These are phyloP conservation scores for Podila minutissima DNA, from an alignment of 192 early-diverging fungal genomes.

Conservation along the genomic window DNA sequence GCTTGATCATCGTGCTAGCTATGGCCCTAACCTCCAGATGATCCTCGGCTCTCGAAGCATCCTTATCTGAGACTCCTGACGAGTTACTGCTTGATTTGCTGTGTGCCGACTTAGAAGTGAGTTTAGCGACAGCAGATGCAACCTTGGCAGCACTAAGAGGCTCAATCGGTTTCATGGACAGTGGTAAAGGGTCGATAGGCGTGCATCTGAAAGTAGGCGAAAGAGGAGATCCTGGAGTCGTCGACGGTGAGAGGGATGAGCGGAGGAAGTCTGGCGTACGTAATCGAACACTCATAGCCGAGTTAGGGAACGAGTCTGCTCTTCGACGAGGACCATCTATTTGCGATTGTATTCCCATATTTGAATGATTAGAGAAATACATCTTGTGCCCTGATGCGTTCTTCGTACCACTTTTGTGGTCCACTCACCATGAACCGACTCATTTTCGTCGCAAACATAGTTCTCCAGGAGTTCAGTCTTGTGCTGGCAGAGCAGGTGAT, in stretches of 20 bases:
- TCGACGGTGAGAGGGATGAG: conserved; percentile 13
- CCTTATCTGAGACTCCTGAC: no score
- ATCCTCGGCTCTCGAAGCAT: neutral
- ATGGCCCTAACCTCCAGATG: neutral
- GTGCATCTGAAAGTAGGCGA: conserved; percentile 14
- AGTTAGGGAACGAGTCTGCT: conserved; percentile 46
- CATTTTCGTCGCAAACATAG: conserved; percentile 26
- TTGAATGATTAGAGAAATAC: neutral
- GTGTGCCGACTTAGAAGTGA: neutral
- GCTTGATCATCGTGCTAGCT: neutral
- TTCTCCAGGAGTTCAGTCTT: conserved; percentile 49
- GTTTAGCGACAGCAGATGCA: neutral
- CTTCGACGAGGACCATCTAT: conserved; percentile 43
- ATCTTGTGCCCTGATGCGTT: no score
- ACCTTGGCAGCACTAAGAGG: conserved; percentile 37
- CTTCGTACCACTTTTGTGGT: no score
- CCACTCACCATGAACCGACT: conserved; percentile 23
- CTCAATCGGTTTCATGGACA: conserved; percentile 29
- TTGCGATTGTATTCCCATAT: neutral
- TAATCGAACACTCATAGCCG: conserved; percentile 22
- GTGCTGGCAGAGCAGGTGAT: conserved; percentile 47
- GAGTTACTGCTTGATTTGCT: neutral
- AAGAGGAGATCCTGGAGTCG: conserved; percentile 26
- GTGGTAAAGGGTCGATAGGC: conserved; percentile 24
- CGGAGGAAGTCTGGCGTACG: conserved; percentile 33